Conservation (phyloP, 2,329 filamentous ascomycete genomes). For the Leptographium lundbergii region DNA sequence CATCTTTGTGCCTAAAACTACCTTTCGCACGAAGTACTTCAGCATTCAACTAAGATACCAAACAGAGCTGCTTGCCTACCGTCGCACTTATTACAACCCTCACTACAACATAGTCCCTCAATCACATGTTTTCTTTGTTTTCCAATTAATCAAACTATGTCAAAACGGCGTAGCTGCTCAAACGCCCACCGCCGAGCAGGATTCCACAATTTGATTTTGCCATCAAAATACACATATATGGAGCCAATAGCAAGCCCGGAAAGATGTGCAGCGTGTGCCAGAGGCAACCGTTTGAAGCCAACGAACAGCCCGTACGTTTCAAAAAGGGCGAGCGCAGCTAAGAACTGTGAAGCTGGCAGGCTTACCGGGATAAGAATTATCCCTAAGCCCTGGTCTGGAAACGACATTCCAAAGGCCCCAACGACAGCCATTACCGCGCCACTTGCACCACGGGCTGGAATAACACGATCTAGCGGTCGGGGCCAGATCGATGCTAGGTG, state of each 20-base stretch:
- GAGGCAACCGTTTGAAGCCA: constrained; percentile 10
- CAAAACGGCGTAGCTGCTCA: constrained; percentile 2
- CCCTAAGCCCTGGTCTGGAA: constrained; percentile 10
- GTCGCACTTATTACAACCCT: too few relatives aligned
- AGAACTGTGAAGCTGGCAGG: constrained; percentile 12
- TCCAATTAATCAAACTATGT: neutral
- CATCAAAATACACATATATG: constrained; percentile 14
- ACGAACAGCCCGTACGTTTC: constrained; percentile 15
- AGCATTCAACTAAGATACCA: too few relatives aligned
- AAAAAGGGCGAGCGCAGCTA: constrained; percentile 9
- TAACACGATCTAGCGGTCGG: constrained; percentile 7
- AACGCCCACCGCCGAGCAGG: constrained; percentile 11
- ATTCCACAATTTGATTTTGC: constrained; percentile 9
- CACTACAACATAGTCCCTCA: too few relatives aligned
- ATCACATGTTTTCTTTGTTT: too few relatives aligned
- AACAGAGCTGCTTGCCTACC: too few relatives aligned
- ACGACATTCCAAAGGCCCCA: constrained; percentile 12
- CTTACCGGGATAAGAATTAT: constrained; percentile 11
- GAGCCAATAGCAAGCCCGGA: constrained; percentile 13
- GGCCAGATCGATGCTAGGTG: constrained; percentile 13
- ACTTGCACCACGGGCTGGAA: constrained; percentile 14
- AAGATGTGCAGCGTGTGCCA: constrained; percentile 15
- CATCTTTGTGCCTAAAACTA: too few relatives aligned
- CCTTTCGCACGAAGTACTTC: too few relatives aligned
- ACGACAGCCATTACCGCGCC: constrained; percentile 15